A percentile compares a stretch with the other conserved stretches of the same genome.
phyloP scores from a whole-genome alignment of 805 yeast species.

The Wickerhamomyces hampshirensis region DNA sequence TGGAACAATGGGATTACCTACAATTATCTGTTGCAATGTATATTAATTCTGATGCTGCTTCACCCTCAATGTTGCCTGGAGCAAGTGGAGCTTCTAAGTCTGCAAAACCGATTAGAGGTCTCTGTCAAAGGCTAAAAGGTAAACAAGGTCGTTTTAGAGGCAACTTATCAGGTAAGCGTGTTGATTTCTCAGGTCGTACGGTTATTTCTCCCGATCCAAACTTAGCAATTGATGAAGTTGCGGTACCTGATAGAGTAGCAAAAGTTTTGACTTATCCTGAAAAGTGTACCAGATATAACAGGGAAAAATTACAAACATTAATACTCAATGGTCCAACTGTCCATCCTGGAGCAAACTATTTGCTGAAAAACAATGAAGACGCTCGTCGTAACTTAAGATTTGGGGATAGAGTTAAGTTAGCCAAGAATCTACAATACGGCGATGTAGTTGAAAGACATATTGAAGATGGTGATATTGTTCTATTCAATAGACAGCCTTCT shows the following conservation, averaged over 20 bases:
- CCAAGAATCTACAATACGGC: conserved; percentile 74
- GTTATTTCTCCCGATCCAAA: conserved; percentile 99
- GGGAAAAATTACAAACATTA: conserved; percentile 66
- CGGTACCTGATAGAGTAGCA: conserved; percentile 96
- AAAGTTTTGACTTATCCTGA: conserved; percentile 95
- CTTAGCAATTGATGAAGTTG: conserved; percentile 90
- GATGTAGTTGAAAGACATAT: conserved; percentile 95
- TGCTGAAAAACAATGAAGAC: conserved; percentile 75
- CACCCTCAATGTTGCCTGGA: conserved; percentile 73
- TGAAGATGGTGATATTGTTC: conserved; percentile 94
- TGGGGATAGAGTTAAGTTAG: conserved; percentile 78
- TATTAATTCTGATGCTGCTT: conserved; percentile 91
- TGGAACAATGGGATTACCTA: conserved; percentile 99
- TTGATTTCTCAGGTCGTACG: conserved; percentile 96
- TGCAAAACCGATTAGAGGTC: conserved; percentile 80
- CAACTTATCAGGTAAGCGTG: conserved; percentile 96
- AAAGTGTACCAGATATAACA: conserved; percentile 83
- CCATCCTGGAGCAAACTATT: conserved; percentile 96
- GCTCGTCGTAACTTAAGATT: conserved; percentile 85
- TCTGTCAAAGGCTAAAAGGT: conserved; percentile 96
- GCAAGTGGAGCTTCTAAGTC: conserved; percentile 48
- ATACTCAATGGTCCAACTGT: conserved; percentile 79
- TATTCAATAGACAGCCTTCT: conserved; percentile 97
- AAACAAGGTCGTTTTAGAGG: conserved; percentile 99
- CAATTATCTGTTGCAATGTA: conserved; percentile 96